Conservation (phyloP, 2,329 filamentous ascomycete genomes). For the Malbranchea zuffiana region DNA sequence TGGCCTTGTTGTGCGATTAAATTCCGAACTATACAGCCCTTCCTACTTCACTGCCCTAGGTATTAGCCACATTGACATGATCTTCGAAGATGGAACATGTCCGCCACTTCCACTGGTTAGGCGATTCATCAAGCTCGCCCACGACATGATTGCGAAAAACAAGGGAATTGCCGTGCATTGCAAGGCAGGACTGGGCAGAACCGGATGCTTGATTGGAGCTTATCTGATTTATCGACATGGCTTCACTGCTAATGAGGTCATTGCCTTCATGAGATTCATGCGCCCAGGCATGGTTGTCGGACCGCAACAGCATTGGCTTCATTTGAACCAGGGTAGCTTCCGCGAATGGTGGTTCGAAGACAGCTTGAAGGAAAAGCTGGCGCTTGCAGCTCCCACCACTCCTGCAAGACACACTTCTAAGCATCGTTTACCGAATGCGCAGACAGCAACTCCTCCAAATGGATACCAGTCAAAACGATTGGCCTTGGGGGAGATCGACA, state of each 20-base stretch:
- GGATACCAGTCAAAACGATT: slow-evolving; percentile 62
- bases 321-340: slow-evolving; percentile 92
- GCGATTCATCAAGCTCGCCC: slow-evolving; percentile 88
- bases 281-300: slow-evolving; percentile 97
- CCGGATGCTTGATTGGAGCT: slow-evolving; percentile 90
- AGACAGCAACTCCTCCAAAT: slow-evolving; percentile 76
- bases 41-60: slow-evolving; percentile 95
- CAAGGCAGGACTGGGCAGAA: slow-evolving; percentile 91
- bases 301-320: slow-evolving; percentile 96
- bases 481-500: slow-evolving; percentile 87
- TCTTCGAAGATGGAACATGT: slow-evolving; percentile 97
- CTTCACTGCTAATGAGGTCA: slow-evolving; percentile 94
- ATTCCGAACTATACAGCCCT: slow-evolving; percentile 89
- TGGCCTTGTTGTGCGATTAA: slow-evolving; percentile 85
- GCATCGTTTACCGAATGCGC: slow-evolving; percentile 53
- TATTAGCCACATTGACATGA: slow-evolving; percentile 97
- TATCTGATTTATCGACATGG: slow-evolving; percentile 96
- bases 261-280: slow-evolving; percentile 99
- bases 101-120: slow-evolving; percentile 79
- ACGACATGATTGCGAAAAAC: slow-evolving; percentile 87
- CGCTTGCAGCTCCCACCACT: slow-evolving; percentile 47
- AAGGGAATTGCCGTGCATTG: slow-evolving; percentile 96
- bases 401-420: slow-evolving; percentile 43
- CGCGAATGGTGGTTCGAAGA: slow-evolving; percentile 93
- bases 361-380: slow-evolving; percentile 65